Conservation (phyloP, 345 rosid species). For the Lepidium africanum region DNA sequence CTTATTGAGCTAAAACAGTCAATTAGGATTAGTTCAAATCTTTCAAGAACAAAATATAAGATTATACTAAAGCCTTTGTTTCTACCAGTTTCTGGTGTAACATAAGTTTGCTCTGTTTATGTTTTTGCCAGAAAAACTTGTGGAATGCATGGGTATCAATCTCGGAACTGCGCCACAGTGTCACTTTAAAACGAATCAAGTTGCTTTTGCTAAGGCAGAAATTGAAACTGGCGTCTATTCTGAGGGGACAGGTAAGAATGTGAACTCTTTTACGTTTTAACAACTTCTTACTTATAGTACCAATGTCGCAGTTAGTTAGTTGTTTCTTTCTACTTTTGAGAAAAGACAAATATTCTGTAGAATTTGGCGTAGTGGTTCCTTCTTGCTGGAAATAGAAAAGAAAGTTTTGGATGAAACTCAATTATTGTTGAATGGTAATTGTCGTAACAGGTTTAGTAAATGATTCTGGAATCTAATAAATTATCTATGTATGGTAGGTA, state of each 20-base stretch:
- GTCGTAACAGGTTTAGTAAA: neutral
- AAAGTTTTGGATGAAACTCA: conserved; percentile 2
- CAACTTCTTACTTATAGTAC: conserved; percentile 8
- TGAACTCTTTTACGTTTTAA: neutral
- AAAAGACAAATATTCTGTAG: neutral
- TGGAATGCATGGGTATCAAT: conserved; percentile 57
- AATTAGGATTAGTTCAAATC: neutral
- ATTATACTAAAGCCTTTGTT: neutral
- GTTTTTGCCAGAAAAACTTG: conserved; percentile 56
- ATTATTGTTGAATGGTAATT: neutral
- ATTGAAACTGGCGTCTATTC: conserved; percentile 61
- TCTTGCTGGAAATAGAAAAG: neutral
- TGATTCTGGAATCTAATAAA: neutral
- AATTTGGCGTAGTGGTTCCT: conserved; percentile 6
- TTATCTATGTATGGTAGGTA: conserved; percentile 11
- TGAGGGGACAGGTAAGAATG: conserved; percentile 68
- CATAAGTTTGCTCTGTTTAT: neutral
- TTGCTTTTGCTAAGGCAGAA: conserved; percentile 70
- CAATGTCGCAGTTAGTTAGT: neutral
- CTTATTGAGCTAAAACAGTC: neutral
- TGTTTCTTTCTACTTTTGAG: neutral
- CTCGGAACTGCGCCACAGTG: conserved; percentile 73
- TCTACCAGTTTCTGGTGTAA: neutral
- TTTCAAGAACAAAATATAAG: conserved; percentile 9
- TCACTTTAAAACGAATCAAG: conserved; percentile 57